Base-by-base conservation (phyloP, 768 basidiomycete species). In the Pholiota conissans region DNA sequence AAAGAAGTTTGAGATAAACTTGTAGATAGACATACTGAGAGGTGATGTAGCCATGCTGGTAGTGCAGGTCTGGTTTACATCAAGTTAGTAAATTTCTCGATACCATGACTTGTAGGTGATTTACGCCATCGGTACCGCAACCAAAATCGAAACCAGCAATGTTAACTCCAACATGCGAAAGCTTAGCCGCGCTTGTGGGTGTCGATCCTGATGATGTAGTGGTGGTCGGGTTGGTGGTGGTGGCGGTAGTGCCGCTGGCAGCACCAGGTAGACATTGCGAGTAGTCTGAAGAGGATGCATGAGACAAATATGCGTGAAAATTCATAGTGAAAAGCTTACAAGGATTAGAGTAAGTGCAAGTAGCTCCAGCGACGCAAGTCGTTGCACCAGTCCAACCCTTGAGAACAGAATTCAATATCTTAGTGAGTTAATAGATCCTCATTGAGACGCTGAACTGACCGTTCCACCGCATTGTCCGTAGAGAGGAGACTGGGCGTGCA, bases 91-190 rank as follows among this genome's bases (percentile, higher is more conserved):
- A 2, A 30, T 18, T 20, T n/a, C 7, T 28, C 3, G 3, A 27
- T 6, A n/a, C 42, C 7, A 40, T 20, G 5, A 10, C 39, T n/a
- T n/a, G n/a, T 32, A 32, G 13, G 6, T 13, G 7, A 20, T 63
- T 9, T 37, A 68, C 67, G n/a, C 81, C 81, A 57, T 79, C 76
- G 8, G 70, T 68, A 55, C 71, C 68, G 59, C 80, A 80, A 9
- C 82, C 79, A 61, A 84, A 84, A 63, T 84, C 82, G 62, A 81
- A 83, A 0, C 83, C 82, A 29, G 81, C 71, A 48, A 84, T 83
- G 66, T 84, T 83, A 24, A 84, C 72, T 46, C 83, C 80, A 3
- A 71, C 71, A 56, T 76, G 75, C 37, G 67, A 66, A 18, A 81
- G 66, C 14, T 67, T 69, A 30, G 71, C 72, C 3, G 74, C 64